phyloP scores from a whole-genome alignment of 2,329 filamentous ascomycete genomes.

The Claviceps purpurea region DNA sequence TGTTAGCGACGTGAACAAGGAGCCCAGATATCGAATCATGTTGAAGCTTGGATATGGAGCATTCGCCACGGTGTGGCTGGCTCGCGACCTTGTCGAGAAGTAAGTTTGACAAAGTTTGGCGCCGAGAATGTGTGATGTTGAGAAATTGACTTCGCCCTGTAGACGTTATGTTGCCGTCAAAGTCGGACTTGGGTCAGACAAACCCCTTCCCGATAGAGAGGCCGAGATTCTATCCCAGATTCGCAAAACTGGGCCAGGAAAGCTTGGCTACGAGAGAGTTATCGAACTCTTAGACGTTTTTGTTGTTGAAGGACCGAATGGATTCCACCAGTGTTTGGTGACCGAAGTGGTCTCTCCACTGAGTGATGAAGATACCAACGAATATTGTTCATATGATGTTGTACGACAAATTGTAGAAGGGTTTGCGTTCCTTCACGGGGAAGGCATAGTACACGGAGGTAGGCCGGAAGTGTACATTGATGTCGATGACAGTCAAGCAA shows the following conservation, averaged over 20 bases:
- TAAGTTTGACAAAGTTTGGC: background rate
- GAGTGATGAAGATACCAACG: background rate
- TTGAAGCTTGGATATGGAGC: slow-evolving; percentile 4
- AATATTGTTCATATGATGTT: background rate
- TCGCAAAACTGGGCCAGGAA: no score
- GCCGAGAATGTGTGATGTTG: background rate
- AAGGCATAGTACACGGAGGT: no score
- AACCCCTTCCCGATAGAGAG: no score
- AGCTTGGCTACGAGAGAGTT: background rate
- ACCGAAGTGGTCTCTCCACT: slow-evolving; percentile 5
- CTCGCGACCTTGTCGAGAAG: background rate
- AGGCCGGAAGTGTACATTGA: background rate
- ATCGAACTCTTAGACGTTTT: slow-evolving; percentile 3
- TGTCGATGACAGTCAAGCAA: background rate
- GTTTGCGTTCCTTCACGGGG: background rate
- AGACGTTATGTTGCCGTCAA: slow-evolving; percentile 4
- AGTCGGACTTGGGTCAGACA: slow-evolving; percentile 1
- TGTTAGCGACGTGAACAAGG: background rate
- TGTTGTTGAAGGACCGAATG: slow-evolving; percentile 1
- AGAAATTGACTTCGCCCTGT: background rate
- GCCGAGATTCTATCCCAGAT: no score
- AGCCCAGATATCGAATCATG: slow-evolving; percentile 4
- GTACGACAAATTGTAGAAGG: slow-evolving; percentile 1
- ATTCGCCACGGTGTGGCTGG: slow-evolving; percentile 5
- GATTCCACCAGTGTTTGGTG: no score